Base-by-base conservation (phyloP, 345 rosid genomes). In the Abelmoschus esculentus region DNA sequence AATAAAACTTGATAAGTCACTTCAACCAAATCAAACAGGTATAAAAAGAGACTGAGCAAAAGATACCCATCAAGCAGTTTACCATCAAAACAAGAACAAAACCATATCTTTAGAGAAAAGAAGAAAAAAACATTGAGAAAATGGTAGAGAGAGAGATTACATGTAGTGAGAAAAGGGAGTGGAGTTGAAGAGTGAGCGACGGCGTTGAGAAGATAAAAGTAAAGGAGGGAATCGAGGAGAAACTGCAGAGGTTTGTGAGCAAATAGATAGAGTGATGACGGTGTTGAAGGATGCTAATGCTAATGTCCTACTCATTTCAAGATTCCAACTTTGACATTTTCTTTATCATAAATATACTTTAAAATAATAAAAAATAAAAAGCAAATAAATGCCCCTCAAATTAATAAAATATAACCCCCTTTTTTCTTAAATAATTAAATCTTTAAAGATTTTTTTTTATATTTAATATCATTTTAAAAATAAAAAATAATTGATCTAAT, bases 61-160 rank as follows among this genome's bases (percentile, higher is more conserved):
- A 73, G 69, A 69, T 61, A 31, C 54, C 42, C 59, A 17, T 67
- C 66, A 47, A 61, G 50, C 65, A 52, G 69, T 46, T 26, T 26
- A 3, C 13, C 69, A 55, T n/a, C 46, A 22, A 32, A 75, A 61
- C 59, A 4, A 61, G 28, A 32, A 58, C 15, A 47, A 68, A 72
- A 3, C 19, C 29, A 34, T 38, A n/a, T 50, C 18, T 52, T 66
- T 66, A 17, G 8, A 46, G 17, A 22, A 22, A 22, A 22, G 26
- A 22, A 22, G 26, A 22, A 52, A n/a, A 15, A 17, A 4, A 73
- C 66, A 50, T 11, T 44, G 15, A 13, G 52, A 47, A 47, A 47
- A 47, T 10, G 49, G 49, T 47, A 13, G 52, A 47, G 52, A 44
- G 47, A 34, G 34, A 61, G 76, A 80, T 81, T 77, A 85, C 91